Base-by-base conservation (phyloP, 495 filamentous ascomycete species). In the Penicillium angulare region DNA sequence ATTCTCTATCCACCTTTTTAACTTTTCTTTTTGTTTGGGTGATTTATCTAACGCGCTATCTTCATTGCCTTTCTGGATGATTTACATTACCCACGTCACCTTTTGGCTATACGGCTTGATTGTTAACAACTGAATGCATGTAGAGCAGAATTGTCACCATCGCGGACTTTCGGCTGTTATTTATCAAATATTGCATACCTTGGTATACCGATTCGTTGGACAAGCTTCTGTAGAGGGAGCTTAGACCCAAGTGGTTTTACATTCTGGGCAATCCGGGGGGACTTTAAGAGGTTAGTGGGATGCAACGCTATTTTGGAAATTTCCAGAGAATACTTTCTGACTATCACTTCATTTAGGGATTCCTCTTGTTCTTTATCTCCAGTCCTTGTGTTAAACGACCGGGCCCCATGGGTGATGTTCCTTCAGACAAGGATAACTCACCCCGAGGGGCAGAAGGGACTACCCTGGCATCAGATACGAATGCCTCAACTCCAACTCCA, bases 351-450 rank as follows among this genome's bases (percentile, higher is more conserved):
- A 29, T 29, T 12, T 22, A 24, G 15, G 16, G 32, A 26, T 32
- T 35, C 13, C 34, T 46, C 3, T 24, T 7, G 2, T 32, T 44
- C 31, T 32, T 20, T 16, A 8, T 21, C 10, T 33, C 18, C 43
- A n/a, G n/a, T 26, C 16, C 22, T 48, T 15, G 9, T 18, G 32
- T 8, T 18, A 47, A 13, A 49, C 34, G 12, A 60, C 49, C 63
- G 50, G 52, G 49, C 58, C 40, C 64, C 55, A 69, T 71, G 68
- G 65, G 67, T 42, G 61, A 72, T 64, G 67, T 54, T 59, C 49
- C 66, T 43, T 48, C 63, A 44, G 56, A 54, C 38, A 60, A 59
- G 34, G 43, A 59, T 49, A 63, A 54, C 36, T 49, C 58, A 57
- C 31, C 47, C 29, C 41, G 51, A 47, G 62, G 55, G 41, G 50